phyloP scores from a whole-genome alignment of 768 basidiomycete species.

The Coprinopsis cinerea region DNA sequence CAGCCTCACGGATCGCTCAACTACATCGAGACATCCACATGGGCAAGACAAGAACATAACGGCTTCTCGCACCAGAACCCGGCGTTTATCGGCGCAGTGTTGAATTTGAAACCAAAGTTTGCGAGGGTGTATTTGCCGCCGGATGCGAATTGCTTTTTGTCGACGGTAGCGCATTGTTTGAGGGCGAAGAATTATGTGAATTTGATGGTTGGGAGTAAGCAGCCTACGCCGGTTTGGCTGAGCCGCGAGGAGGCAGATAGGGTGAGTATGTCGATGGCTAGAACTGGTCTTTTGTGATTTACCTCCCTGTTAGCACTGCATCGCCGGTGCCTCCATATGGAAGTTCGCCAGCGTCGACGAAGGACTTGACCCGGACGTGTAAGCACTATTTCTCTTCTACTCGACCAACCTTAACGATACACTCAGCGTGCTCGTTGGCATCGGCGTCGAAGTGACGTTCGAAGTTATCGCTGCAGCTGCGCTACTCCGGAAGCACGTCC shows the following conservation, averaged over 20 bases:
- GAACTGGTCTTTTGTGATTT: background rate
- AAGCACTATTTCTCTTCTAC: constrained; percentile 16
- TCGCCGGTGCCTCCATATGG: constrained; percentile 86
- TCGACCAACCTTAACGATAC: background rate
- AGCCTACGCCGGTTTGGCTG: constrained; percentile 75
- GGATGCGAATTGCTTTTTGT: constrained; percentile 85
- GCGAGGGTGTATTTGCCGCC: constrained; percentile 83
- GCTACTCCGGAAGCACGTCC: constrained; percentile 63
- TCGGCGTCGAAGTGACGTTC: constrained; percentile 84
- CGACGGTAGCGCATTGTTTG: constrained; percentile 79
- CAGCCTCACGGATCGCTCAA: constrained; percentile 66
- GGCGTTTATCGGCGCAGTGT: constrained; percentile 79
- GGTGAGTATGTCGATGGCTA: constrained; percentile 31
- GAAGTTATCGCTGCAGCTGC: constrained; percentile 86
- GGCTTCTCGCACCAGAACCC: constrained; percentile 89
- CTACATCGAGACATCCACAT: constrained; percentile 85
- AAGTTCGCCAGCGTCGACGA: constrained; percentile 72
- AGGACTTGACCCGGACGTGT: constrained; percentile 70
- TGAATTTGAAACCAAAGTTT: constrained; percentile 64
- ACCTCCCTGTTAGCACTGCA: constrained; percentile 53
- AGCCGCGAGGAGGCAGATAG: constrained; percentile 68
- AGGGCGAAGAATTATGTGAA: constrained; percentile 83
- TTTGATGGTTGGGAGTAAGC: constrained; percentile 86
- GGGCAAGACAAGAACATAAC: constrained; percentile 83
- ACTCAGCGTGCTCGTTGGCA: constrained; percentile 70